phyloP scores from a whole-genome alignment of 1,139 yeast species.

The Taiozyma sp. region DNA sequence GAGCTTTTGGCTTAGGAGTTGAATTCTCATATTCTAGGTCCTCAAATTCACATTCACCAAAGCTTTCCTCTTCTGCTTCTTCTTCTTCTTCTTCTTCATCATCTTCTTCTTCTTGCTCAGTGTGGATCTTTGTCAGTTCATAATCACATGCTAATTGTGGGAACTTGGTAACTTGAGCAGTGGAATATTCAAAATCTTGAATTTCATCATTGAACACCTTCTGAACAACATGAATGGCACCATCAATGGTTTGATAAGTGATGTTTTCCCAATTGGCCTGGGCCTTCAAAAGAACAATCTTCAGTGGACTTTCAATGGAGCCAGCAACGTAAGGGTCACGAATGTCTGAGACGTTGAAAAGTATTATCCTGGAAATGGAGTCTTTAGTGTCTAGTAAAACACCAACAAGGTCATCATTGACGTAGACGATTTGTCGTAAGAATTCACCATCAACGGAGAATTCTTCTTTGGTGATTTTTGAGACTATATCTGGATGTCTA shows the following conservation, averaged over 20 bases:
- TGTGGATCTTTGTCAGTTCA: constrained; percentile 37
- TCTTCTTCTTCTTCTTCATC: constrained; percentile 4
- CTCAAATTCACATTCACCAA: constrained; percentile 27
- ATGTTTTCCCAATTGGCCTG: constrained; percentile 47
- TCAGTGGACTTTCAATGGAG: constrained; percentile 39
- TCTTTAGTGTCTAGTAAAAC: constrained; percentile 47
- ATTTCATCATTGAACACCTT: constrained; percentile 25
- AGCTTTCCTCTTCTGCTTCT: constrained; percentile 4
- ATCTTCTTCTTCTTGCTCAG: constrained; percentile 3
- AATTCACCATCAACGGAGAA: constrained; percentile 39
- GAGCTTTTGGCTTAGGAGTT: constrained; percentile 21
- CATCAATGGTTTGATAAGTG: constrained; percentile 60
- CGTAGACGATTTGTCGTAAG: constrained; percentile 60
- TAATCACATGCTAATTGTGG: constrained; percentile 69
- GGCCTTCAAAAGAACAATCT: constrained; percentile 52
- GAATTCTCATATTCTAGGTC: constrained; percentile 21
- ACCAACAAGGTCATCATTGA: constrained; percentile 39
- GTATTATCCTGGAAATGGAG: constrained; percentile 40
- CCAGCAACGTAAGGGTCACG: constrained; percentile 37
- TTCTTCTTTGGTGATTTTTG: constrained; percentile 31
- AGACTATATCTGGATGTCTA: constrained; percentile 40
- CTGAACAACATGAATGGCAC: constrained; percentile 43
- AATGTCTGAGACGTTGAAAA: constrained; percentile 41
- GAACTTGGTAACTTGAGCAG: constrained; percentile 40
- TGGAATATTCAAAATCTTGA: constrained; percentile 23